Conservation (phyloP, 768 basidiomycete genomes). For the Peribolospora baueri region DNA sequence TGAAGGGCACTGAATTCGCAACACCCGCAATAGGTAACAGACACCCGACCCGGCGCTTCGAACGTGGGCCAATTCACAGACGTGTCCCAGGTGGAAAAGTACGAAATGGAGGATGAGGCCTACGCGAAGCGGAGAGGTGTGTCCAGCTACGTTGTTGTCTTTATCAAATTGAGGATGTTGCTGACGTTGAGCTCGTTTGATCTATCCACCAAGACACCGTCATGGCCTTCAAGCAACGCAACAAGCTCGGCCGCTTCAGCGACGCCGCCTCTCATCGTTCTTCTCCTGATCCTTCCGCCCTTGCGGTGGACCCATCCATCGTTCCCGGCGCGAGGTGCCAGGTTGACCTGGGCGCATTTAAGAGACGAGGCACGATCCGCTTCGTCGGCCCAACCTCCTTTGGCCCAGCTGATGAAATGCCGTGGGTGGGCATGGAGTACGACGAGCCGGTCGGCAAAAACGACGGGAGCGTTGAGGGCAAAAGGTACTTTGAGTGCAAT, state of each 20-base stretch:
- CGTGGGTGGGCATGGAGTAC: conserved; percentile 82
- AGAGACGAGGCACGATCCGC: conserved; percentile 59
- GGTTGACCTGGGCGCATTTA: conserved; percentile 38
- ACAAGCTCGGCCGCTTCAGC: conserved; percentile 77
- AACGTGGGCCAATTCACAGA: conserved; percentile 66
- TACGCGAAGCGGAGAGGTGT: conserved; percentile 60
- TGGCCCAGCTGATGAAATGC: conserved; percentile 30
- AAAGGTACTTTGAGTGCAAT: conserved; percentile 57
- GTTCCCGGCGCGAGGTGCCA: conserved; percentile 51
- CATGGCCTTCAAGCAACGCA: conserved; percentile 57
- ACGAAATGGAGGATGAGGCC: conserved; percentile 56
- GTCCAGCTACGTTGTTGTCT: conserved; percentile 2
- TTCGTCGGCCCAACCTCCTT: conserved; percentile 65
- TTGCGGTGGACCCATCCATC: not conserved
- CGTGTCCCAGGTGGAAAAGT: conserved; percentile 68
- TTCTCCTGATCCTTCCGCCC: conserved; percentile 6
- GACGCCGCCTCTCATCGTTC: conserved; percentile 10
- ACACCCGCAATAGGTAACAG: conserved; percentile 30
- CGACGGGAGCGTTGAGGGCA: conserved; percentile 74
- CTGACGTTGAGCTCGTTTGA: not conserved
- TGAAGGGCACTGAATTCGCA: not conserved
- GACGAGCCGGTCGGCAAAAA: conserved; percentile 93
- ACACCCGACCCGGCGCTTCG: conserved; percentile 49
- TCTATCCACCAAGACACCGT: conserved; percentile 43
- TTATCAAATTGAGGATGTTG: not conserved